These are phyloP conservation scores for Sugiyamaella sp. DNA, from an alignment of 1,139 yeast genomes.

Conservation along the genomic window DNA sequence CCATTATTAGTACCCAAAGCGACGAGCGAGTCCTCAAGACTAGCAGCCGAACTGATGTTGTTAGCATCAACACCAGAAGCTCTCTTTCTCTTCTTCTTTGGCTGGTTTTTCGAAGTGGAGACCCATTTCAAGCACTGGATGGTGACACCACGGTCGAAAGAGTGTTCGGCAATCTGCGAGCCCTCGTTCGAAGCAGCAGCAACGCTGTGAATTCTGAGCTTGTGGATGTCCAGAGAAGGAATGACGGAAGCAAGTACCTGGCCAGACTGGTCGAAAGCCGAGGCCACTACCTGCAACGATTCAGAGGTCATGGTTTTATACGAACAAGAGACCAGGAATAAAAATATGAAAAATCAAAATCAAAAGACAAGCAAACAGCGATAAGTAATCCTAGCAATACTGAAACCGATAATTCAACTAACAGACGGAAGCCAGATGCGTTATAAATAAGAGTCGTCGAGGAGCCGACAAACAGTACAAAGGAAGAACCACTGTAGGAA, in stretches of 20 bases:
- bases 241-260: conserved; percentile 66
- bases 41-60: background rate
- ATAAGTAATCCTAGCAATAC: background rate
- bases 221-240: conserved; percentile 73
- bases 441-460: background rate
- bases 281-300: conserved; percentile 33
- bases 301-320: conserved; percentile 22
- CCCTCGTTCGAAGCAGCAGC: conserved; percentile 9
- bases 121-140: conserved; percentile 63
- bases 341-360: background rate
- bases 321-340: too few relatives aligned
- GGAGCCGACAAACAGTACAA: background rate
- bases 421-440: background rate
- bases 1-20: conserved; percentile 73
- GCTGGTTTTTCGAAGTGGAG: conserved; percentile 30
- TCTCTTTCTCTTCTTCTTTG: conserved; percentile 43
- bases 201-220: conserved; percentile 54
- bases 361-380: background rate
- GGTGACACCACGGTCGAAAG: conserved; percentile 57
- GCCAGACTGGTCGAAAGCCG: conserved; percentile 58
- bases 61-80: conserved; percentile 24
- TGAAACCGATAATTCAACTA: background rate
- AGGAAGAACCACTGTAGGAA: background rate
- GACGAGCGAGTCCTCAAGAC: conserved; percentile 49
- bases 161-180: conserved; percentile 30